Evolutionary conservation across 116 monocot genomes (phyloP), one percentile per base, ranked within the genome.

Genomic region (Posidonia oceanica): DNA sequence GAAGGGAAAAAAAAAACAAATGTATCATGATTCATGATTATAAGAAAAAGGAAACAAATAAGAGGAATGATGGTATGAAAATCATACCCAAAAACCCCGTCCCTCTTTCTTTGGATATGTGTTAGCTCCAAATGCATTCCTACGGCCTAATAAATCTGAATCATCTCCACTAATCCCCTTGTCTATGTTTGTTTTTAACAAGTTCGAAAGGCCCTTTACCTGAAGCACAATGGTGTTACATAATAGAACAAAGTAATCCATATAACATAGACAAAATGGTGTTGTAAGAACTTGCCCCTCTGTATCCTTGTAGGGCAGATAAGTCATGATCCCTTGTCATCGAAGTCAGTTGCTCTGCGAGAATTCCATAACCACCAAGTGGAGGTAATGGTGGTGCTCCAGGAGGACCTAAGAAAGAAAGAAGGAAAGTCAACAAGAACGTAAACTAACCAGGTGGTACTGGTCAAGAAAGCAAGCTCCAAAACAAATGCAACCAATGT

Each of bases 261-360:
- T 29, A 61, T 61, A 23, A 61, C 6, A 12, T 36, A 36, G 11
- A 15, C 7, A 68, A 70, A 64, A 10, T 12, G 5, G 3, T 63
- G 17, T 67, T 56, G 39, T 42, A 55, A 56, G 13, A 5, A 79
- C 90, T 84, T 90, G 72, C 98, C 81, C 93, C 93, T 72, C 93
- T 89, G 78, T 79, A 81, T 76, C 73, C 82, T 74, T 88, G 89
- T 69, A 98, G 76, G 66, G 86, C 36, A 66, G 84, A 77, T 8
- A 81, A 57, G 77, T 88, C 80, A 53, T 93, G 87, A 64, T 93
- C 93, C 66, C 93, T 82, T n/a, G 84, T 93, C 64, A 98, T 63
- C 53, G 85, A 64, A 74, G 80, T 88, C 68, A 98, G 85, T 59
- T 83, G 78, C 63, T 98, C 90, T 54, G 65, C 70, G 59, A 75